phyloP scores from a whole-genome alignment of 2,329 filamentous ascomycete species.

The Knufia fluminis region DNA sequence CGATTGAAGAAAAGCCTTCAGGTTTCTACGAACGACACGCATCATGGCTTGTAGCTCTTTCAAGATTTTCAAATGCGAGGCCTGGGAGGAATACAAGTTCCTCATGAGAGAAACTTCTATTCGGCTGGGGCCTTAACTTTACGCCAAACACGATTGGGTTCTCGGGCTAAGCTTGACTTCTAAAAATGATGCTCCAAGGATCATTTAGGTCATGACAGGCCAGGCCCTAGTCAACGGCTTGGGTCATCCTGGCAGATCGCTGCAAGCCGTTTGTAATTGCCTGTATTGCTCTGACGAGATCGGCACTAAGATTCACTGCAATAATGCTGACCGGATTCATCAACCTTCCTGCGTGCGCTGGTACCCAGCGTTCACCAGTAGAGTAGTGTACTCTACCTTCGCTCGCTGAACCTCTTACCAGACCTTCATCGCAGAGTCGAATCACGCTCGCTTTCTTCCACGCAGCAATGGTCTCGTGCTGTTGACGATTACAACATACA shows the following conservation, averaged over 20 bases:
- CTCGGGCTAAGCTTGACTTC: not conserved
- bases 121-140: too few relatives aligned
- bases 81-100: too few relatives aligned
- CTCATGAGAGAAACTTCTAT: too few relatives aligned
- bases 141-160: not conserved
- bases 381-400: not conserved
- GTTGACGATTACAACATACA: not conserved
- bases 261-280: slow-evolving; percentile 5
- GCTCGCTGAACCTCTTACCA: not conserved
- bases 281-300: slow-evolving; percentile 9
- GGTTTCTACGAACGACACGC: too few relatives aligned
- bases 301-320: slow-evolving; percentile 8
- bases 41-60: too few relatives aligned
- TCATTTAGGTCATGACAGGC: not conserved
- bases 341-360: not conserved
- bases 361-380: not conserved
- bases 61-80: too few relatives aligned
- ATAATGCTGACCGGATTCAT: slow-evolving; percentile 5
- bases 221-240: slow-evolving; percentile 2
- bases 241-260: slow-evolving; percentile 1
- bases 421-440: not conserved
- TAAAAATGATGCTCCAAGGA: slow-evolving; percentile 7
- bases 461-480: not conserved
- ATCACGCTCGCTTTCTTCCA: not conserved
- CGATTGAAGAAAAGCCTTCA: too few relatives aligned